These are phyloP conservation scores for Aureobasidium zeae DNA, from an alignment of 2,329 filamentous ascomycete species.

Conservation along the genomic window DNA sequence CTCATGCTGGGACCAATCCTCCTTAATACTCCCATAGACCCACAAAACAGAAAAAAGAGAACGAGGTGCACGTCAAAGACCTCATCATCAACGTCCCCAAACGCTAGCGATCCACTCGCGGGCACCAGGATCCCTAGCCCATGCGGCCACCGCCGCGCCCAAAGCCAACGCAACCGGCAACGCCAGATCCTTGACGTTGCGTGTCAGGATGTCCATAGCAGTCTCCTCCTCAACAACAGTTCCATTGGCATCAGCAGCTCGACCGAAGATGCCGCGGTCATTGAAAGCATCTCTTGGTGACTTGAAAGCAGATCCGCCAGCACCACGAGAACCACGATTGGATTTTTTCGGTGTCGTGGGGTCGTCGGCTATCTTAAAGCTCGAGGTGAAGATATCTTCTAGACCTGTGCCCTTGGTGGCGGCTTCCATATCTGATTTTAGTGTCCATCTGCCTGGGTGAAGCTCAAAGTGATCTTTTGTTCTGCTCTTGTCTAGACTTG, in stretches of 20 bases:
- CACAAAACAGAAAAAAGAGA: too few species aligned
- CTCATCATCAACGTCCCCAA: background rate
- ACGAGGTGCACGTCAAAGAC: too few species aligned
- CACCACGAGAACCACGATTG: background rate
- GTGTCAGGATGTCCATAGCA: background rate
- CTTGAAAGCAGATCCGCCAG: background rate
- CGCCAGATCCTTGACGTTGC: conserved; percentile 8
- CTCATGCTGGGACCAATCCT: too few species aligned
- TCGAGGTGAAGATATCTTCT: conserved; percentile 18
- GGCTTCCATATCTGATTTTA: conserved; percentile 15
- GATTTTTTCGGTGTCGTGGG: background rate
- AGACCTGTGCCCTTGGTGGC: conserved; percentile 16
- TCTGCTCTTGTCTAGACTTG: conserved; percentile 13
- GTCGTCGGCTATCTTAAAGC: conserved; percentile 17
- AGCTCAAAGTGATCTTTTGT: conserved; percentile 13
- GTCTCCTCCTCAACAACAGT: background rate
- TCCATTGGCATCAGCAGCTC: background rate
- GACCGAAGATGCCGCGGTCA: conserved; percentile 1
- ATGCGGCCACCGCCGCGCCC: background rate
- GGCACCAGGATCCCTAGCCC: conserved; percentile 7
- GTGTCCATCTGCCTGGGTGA: conserved; percentile 9
- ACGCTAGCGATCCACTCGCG: conserved; percentile 3
- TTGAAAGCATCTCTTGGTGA: background rate
- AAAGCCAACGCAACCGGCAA: conserved; percentile 5
- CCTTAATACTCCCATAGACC: too few species aligned